These are phyloP conservation scores for Lumnitzera racemosa DNA, from an alignment of 345 rosid genomes.

Conservation along the genomic window DNA sequence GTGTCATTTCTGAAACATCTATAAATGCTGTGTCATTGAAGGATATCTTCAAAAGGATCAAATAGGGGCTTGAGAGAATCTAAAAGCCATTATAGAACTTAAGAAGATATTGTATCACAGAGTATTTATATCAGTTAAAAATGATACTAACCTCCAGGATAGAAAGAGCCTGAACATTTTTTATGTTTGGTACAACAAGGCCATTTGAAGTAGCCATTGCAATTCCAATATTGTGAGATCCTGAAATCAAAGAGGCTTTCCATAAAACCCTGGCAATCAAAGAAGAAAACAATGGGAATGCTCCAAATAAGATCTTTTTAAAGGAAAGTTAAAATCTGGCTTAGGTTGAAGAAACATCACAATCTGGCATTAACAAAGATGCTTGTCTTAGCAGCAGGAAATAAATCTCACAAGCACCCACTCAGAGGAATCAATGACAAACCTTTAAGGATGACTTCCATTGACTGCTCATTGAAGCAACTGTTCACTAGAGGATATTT, in stretches of 20 bases:
- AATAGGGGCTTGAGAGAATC: too few species aligned
- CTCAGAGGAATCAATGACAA: background rate
- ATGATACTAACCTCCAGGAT: conserved; percentile 48
- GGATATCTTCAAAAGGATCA: too few species aligned
- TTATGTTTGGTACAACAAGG: conserved; percentile 84
- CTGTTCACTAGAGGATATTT: conserved; percentile 78
- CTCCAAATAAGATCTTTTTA: background rate
- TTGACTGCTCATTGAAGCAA: conserved; percentile 68
- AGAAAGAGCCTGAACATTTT: conserved; percentile 80
- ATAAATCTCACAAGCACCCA: background rate
- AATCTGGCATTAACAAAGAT: background rate
- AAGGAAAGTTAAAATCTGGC: background rate
- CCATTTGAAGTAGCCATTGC: conserved; percentile 94
- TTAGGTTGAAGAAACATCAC: background rate
- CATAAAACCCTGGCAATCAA: background rate
- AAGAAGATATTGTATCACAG: background rate
- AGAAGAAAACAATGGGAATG: background rate
- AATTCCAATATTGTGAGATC: conserved; percentile 88
- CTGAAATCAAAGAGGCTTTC: conserved; percentile 22
- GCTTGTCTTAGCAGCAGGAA: too few species aligned
- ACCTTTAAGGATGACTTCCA: conserved; percentile 78
- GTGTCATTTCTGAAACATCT: too few species aligned
- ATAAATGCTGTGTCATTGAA: too few species aligned
- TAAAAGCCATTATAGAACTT: too few species aligned
- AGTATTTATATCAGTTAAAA: conserved; percentile 1